Base-by-base conservation (phyloP, 176 grass and related monocot species). In the Pharus latifolius region DNA sequence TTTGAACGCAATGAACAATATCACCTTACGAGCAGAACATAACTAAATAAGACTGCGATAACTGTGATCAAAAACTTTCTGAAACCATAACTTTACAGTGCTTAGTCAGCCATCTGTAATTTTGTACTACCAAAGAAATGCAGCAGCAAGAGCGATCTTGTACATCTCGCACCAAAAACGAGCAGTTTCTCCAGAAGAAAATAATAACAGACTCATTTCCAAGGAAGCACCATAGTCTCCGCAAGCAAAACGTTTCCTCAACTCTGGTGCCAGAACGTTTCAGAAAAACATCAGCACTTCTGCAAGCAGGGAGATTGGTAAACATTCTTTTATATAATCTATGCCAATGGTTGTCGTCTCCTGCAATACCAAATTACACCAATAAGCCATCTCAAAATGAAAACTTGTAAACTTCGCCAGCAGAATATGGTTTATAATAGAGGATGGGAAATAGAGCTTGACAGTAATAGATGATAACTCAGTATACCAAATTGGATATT, bases 341-440 rank as follows among this genome's bases (percentile, higher is more conserved):
- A 96, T 59, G 92, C 41, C 77, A 87, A 79, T 76, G 92, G 92
- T 66, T 92, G 85, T 72, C 92, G 77, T 77, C 92, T 87, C 88
- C 92, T 96, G 83, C 60, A 81, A 84, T 83, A 67, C 7, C 41
- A 70, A 34, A 50, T 73, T 58, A 19, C 28, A 66, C 20, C 5
- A 54, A 35, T 38, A 38, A 38, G 35, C 35, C 35, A 4, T 38
- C 8, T 38, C 8, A 5, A 38, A 38, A 38, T 38, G 35, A 24
- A 31, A 56, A 80, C 10, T 59, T 43, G 18, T 56, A 23, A n/a
- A 27, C 54, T 44, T 55, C 56, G 32, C 15, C 10, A 75, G 23
- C 10, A 20, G 10, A 63, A 34, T 16, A 37, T 0, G 34, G 27
- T 17, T 67, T 11, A n/a, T 65, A 61, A 8, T 20, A 42, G 23